Conservation (phyloP, 2,329 filamentous ascomycete species). For the Exophiala sp. region DNA sequence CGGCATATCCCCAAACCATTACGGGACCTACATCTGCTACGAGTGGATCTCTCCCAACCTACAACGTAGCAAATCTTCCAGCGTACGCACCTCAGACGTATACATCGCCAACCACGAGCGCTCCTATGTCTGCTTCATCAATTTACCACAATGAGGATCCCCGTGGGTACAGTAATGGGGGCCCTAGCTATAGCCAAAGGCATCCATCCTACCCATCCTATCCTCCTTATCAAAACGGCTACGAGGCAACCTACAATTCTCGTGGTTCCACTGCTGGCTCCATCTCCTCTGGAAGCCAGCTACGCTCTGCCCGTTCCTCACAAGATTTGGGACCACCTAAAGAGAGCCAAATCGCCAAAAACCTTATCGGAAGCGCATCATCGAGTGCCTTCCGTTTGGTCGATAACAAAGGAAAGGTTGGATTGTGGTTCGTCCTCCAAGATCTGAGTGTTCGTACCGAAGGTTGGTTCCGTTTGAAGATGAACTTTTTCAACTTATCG, state of each 20-base stretch:
- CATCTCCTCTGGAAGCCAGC: slow-evolving; percentile 3
- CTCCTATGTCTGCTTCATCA: slow-evolving; percentile 62
- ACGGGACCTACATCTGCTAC: background rate
- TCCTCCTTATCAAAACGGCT: slow-evolving; percentile 14
- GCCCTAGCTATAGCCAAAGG: background rate
- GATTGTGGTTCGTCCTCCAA: slow-evolving; percentile 95
- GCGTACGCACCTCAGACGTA: background rate
- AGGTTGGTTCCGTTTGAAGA: slow-evolving; percentile 75
- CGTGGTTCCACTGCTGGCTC: slow-evolving; percentile 4
- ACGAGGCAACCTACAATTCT: slow-evolving; percentile 5
- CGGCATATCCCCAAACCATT: slow-evolving; percentile 11
- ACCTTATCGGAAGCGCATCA: slow-evolving; percentile 85
- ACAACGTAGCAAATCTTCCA: slow-evolving; percentile 1
- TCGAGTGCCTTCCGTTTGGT: slow-evolving; percentile 81
- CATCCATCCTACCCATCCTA: slow-evolving; percentile 2
- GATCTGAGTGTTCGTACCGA: slow-evolving; percentile 92
- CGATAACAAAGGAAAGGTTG: slow-evolving; percentile 71
- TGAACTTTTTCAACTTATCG: slow-evolving; percentile 81
- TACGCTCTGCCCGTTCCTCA: slow-evolving; percentile 13
- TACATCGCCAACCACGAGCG: slow-evolving; percentile 4
- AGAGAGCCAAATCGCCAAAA: slow-evolving; percentile 52
- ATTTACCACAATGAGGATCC: slow-evolving; percentile 55
- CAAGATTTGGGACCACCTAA: slow-evolving; percentile 12
- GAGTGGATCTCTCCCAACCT: slow-evolving; percentile 2
- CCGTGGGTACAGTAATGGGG: slow-evolving; percentile 4